Conservation (phyloP, 139 green algal genomes). For the Axilococcus clingmanii region DNA sequence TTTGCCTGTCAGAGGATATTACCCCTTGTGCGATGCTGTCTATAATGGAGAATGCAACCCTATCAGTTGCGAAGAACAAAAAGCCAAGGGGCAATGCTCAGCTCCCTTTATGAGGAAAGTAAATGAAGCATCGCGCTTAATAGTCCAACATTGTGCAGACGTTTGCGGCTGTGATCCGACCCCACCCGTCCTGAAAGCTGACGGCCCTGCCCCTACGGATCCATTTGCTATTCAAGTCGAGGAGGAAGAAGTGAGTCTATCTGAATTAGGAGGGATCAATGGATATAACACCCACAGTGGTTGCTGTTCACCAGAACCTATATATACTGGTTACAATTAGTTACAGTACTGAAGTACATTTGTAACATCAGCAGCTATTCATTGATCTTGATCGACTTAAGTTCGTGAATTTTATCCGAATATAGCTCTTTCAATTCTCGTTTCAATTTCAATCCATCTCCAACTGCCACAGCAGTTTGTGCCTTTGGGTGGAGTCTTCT, state of each 20-base stretch:
- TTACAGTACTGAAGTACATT: background rate
- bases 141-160: constrained; percentile 15
- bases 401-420: background rate
- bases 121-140: background rate
- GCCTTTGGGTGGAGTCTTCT: constrained; percentile 49
- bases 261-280: background rate
- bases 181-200: background rate
- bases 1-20: constrained; percentile 4
- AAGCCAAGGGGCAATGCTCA: constrained; percentile 5
- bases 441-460: constrained; percentile 12
- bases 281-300: background rate
- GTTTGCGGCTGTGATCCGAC: constrained; percentile 6
- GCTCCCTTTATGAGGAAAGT: constrained; percentile 13
- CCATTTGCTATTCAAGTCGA: no score
- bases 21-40: constrained; percentile 11
- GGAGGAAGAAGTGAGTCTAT: background rate
- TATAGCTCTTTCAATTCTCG: constrained; percentile 8
- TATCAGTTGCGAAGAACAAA: constrained; percentile 8
- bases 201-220: no score
- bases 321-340: background rate
- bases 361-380: background rate
- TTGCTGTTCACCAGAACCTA: background rate
- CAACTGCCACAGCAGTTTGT: constrained; percentile 43
- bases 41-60: constrained; percentile 4
- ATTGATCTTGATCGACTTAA: background rate